Conservation (phyloP, 805 yeast genomes). For the Kuraishia molischiana region DNA sequence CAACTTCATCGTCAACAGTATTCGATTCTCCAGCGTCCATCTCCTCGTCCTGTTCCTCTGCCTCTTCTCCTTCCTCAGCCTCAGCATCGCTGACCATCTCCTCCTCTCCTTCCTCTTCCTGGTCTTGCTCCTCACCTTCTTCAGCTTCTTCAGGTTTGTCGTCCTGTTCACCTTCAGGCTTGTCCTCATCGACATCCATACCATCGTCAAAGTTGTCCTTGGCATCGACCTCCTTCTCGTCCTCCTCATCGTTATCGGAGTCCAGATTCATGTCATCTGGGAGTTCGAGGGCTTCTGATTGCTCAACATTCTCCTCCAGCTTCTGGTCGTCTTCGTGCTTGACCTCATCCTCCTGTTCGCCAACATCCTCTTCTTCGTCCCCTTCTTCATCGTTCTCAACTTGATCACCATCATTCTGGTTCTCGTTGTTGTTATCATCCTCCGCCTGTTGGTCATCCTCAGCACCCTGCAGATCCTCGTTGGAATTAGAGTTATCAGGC, state of each 20-base stretch:
- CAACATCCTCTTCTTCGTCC: conserved; percentile 31
- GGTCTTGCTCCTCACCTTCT: conserved; percentile 17
- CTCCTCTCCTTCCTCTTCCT: conserved; percentile 12
- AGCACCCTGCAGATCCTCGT: conserved; percentile 20
- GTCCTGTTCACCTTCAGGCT: conserved; percentile 18
- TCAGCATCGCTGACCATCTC: conserved; percentile 11
- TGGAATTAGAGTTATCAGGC: conserved; percentile 29
- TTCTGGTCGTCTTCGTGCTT: conserved; percentile 60
- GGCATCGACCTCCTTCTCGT: conserved; percentile 28
- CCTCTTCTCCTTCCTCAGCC: conserved; percentile 11
- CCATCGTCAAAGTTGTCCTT: conserved; percentile 23
- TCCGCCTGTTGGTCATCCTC: conserved; percentile 23
- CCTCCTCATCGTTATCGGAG: conserved; percentile 56
- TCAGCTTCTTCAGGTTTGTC: conserved; percentile 14
- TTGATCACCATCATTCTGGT: conserved; percentile 27
- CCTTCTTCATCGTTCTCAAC: conserved; percentile 37
- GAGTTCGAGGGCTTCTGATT: conserved; percentile 76
- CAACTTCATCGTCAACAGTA: conserved; percentile 15
- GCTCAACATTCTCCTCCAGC: conserved; percentile 67
- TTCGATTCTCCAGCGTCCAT: conserved; percentile 21
- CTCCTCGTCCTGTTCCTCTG: conserved; percentile 18
- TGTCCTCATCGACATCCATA: conserved; percentile 22
- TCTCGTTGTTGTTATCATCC: conserved; percentile 24
- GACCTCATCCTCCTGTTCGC: conserved; percentile 60
- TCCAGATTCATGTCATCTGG: conserved; percentile 92